phyloP scores from a whole-genome alignment of 192 early-diverging fungal species.

The Backusella circina region DNA sequence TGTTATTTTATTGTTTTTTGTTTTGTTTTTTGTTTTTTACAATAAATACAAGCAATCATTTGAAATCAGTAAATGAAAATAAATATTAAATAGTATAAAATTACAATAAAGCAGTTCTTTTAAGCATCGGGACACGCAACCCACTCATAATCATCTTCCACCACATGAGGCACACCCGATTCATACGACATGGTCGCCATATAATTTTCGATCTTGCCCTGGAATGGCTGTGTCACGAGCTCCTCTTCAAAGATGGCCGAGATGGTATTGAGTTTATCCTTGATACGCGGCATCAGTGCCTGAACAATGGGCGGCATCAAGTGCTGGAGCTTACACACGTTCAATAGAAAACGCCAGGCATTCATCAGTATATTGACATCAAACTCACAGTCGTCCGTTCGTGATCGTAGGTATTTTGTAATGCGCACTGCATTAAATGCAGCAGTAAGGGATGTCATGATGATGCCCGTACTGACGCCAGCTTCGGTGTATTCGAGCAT shows the following conservation, averaged over 20 bases:
- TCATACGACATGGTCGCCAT: neutral
- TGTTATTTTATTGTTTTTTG: neutral
- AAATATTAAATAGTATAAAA: neutral
- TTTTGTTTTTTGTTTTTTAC: neutral
- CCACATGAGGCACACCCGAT: neutral
- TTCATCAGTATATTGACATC: neutral
- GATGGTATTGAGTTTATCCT: neutral
- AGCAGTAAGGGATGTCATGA: neutral
- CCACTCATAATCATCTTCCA: constrained; percentile 4
- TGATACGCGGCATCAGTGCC: neutral
- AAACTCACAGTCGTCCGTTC: neutral
- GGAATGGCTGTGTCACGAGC: neutral
- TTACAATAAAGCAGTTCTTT: neutral
- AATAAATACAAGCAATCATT: neutral
- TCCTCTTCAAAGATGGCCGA: neutral
- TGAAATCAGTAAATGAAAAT: neutral
- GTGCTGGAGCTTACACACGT: neutral
- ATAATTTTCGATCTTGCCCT: neutral
- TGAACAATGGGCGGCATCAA: neutral
- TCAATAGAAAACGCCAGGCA: neutral
- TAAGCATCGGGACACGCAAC: constrained; percentile 1
- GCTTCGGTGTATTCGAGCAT: neutral
- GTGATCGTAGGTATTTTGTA: neutral
- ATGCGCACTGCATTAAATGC: constrained; percentile 7
- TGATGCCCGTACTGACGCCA: neutral